Evolutionary conservation across 352 stramenopile species (phyloP).

Genomic region (Globisporangium camurandrum): DNA sequence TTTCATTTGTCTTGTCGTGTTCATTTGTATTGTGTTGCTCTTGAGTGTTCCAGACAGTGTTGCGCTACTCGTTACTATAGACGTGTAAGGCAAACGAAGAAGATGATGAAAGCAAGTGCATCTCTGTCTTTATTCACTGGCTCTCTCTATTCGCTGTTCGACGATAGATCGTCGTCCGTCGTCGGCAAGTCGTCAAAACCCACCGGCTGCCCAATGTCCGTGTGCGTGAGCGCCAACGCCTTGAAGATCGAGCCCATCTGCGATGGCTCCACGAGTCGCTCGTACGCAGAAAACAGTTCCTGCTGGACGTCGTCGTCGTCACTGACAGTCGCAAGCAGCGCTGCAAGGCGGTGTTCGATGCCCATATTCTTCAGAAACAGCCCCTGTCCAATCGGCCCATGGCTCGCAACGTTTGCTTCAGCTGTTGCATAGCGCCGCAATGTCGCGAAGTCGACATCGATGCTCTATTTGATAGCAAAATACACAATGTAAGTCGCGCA

Average conservation of each 20-base stretch:
- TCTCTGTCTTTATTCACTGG: too few relatives aligned
- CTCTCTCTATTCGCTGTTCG: background rate
- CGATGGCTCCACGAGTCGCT: slow-evolving; percentile 87
- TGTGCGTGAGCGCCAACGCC: slow-evolving; percentile 83
- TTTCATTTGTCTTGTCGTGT: too few relatives aligned
- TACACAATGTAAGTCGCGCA: too few relatives aligned
- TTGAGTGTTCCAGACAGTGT: too few relatives aligned
- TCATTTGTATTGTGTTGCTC: too few relatives aligned
- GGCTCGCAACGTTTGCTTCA: slow-evolving; percentile 57
- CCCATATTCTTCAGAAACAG: slow-evolving; percentile 93
- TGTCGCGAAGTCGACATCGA: slow-evolving; percentile 86
- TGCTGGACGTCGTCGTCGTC: slow-evolving; percentile 80
- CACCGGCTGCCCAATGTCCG: slow-evolving; percentile 43
- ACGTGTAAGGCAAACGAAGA: too few relatives aligned
- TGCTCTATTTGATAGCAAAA: too few relatives aligned
- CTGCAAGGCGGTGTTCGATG: slow-evolving; percentile 88
- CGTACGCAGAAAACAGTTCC: slow-evolving; percentile 87
- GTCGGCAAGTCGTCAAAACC: slow-evolving; percentile 38
- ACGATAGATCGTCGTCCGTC: background rate
- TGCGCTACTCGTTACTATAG: too few relatives aligned
- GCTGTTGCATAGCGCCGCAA: slow-evolving; percentile 57
- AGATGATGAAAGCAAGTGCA: too few relatives aligned
- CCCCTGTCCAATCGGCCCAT: slow-evolving; percentile 88
- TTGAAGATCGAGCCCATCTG: slow-evolving; percentile 95
- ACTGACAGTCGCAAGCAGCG: slow-evolving; percentile 85